phyloP scores from a whole-genome alignment of 2,329 filamentous ascomycete species.

The Beauveria sp. region DNA sequence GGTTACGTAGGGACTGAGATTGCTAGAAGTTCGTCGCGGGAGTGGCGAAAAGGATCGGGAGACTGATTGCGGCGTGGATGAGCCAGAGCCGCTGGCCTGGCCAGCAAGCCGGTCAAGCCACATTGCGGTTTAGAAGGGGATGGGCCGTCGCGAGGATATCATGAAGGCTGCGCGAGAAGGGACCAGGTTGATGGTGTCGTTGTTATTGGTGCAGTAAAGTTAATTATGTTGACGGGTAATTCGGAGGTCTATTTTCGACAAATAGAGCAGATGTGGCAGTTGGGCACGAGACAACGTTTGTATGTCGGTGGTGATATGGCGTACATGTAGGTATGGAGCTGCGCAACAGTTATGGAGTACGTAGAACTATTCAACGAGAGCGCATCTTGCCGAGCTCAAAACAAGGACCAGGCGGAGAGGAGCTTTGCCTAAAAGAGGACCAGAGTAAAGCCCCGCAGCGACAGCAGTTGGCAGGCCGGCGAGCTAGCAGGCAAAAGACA shows the following conservation, averaged over 20 bases:
- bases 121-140: slow-evolving; percentile 43
- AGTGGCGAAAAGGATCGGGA: slow-evolving; percentile 67
- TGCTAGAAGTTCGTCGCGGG: slow-evolving; percentile 58
- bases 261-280: background rate
- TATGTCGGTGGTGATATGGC: slow-evolving; percentile 8
- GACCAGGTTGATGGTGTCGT: background rate
- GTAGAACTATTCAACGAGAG: background rate
- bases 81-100: slow-evolving; percentile 52
- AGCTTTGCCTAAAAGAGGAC: slow-evolving; percentile 6
- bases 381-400: slow-evolving; percentile 1
- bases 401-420: background rate
- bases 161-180: background rate
- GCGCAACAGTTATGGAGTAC: background rate
- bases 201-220: background rate
- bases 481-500: too few species aligned
- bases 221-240: background rate
- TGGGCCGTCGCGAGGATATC: slow-evolving; percentile 11
- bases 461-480: background rate
- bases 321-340: slow-evolving; percentile 4
- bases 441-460: background rate
- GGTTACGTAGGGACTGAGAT: slow-evolving; percentile 60
- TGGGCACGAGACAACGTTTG: slow-evolving; percentile 4
- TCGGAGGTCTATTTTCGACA: background rate
- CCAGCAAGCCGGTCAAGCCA: slow-evolving; percentile 84
- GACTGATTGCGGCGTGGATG: slow-evolving; percentile 53